phyloP scores from a whole-genome alignment of 2,329 filamentous ascomycete species.

The Nigrospora osmanthi region DNA sequence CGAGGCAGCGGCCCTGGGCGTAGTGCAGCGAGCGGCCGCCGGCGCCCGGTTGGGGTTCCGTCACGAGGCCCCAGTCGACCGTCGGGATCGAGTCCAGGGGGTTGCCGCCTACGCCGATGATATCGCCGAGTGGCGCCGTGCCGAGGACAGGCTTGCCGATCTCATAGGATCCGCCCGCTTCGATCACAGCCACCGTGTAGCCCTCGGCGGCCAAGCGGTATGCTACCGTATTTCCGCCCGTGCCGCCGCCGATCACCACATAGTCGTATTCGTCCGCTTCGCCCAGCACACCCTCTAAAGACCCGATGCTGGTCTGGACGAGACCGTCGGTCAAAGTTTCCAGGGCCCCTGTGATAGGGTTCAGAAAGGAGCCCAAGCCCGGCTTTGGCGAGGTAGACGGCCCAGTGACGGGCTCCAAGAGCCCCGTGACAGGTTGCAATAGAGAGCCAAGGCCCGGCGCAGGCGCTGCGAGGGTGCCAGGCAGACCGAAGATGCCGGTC shows the following conservation, averaged over 20 bases:
- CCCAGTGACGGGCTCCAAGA: too few relatives aligned
- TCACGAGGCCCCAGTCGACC: slow-evolving; percentile 16
- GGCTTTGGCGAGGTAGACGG: too few relatives aligned
- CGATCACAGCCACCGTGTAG: slow-evolving; percentile 25
- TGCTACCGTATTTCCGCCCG: slow-evolving; percentile 25
- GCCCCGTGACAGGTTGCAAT: too few relatives aligned
- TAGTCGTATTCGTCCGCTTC: slow-evolving; percentile 6
- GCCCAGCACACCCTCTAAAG: not conserved
- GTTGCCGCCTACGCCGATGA: slow-evolving; percentile 8
- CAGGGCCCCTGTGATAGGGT: not conserved
- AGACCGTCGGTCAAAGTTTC: not conserved
- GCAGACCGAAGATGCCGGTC: too few relatives aligned
- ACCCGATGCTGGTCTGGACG: not conserved
- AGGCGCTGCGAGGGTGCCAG: too few relatives aligned
- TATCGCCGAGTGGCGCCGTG: slow-evolving; percentile 10
- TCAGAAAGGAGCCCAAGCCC: not conserved
- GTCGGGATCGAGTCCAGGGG: slow-evolving; percentile 4
- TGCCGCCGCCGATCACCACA: slow-evolving; percentile 27
- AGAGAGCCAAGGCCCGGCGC: too few relatives aligned
- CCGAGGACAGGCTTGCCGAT: slow-evolving; percentile 10
- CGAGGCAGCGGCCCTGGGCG: slow-evolving; percentile 19
- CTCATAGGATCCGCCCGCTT: slow-evolving; percentile 27
- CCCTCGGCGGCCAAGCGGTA: slow-evolving; percentile 20
- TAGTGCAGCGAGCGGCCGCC: slow-evolving; percentile 12
- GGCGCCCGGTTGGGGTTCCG: slow-evolving; percentile 9